phyloP scores from a whole-genome alignment of 352 stramenopile genomes.

The Globisporangium solare region DNA sequence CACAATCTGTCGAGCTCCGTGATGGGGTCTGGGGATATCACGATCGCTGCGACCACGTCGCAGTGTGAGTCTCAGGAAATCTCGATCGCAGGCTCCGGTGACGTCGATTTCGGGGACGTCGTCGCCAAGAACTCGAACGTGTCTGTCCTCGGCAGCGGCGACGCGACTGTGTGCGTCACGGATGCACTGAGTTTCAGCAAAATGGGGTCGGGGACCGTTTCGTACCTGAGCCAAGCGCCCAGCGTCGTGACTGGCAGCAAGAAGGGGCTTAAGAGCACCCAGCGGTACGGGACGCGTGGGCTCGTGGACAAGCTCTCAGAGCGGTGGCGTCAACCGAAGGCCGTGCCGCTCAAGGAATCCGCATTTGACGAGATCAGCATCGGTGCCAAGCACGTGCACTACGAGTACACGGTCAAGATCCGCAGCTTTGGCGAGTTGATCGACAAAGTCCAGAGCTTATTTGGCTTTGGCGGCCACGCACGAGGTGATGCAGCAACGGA shows the following conservation, averaged over 20 bases:
- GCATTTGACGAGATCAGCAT: slow-evolving; percentile 13
- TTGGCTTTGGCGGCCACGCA: slow-evolving; percentile 3
- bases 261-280: slow-evolving; percentile 3
- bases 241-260: not conserved
- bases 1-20: slow-evolving; percentile 14
- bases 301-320: slow-evolving; percentile 7
- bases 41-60: slow-evolving; percentile 9
- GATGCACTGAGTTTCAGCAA: slow-evolving; percentile 7
- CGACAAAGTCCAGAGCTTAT: not conserved
- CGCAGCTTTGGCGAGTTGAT: slow-evolving; percentile 14
- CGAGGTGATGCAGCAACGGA: not conserved
- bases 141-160: slow-evolving; percentile 17
- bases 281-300: not conserved
- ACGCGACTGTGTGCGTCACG: slow-evolving; percentile 12
- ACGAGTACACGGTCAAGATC: slow-evolving; percentile 10
- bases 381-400: not conserved
- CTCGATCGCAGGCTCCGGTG: slow-evolving; percentile 21
- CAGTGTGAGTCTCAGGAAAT: slow-evolving; percentile 12
- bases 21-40: slow-evolving; percentile 19
- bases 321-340: not conserved
- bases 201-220: slow-evolving; percentile 15
- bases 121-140: slow-evolving; percentile 9
- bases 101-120: slow-evolving; percentile 20
- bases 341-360: slow-evolving; percentile 9
- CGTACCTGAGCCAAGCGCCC: slow-evolving; percentile 15